Evolutionary conservation across 306 rosid species (phyloP).

Genomic region (Astragalus glycyphyllos): DNA sequence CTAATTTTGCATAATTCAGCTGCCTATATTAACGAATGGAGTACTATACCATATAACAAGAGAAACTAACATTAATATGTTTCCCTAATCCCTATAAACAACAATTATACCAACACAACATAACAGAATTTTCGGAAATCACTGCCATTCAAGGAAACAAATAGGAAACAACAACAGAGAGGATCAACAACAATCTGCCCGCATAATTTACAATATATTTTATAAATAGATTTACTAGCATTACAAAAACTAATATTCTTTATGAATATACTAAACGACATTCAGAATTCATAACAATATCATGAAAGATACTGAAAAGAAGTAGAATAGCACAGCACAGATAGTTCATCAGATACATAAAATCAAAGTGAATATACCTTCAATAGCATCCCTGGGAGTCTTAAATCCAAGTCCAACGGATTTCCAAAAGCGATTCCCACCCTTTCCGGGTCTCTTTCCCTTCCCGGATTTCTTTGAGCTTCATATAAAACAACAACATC

Average conservation of each 20-base stretch:
- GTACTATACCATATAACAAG: neutral
- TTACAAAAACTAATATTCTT: neutral
- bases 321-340: neutral
- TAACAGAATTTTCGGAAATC: neutral
- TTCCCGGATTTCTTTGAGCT: constrained; percentile 80
- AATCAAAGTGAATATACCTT: neutral
- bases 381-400: constrained; percentile 79
- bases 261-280: neutral
- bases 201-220: neutral
- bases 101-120: neutral
- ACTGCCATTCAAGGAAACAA: neutral
- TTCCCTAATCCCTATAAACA: neutral
- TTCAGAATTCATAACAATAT: neutral
- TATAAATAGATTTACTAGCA: neutral
- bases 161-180: no score
- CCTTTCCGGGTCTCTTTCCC: constrained; percentile 88
- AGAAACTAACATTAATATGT: neutral
- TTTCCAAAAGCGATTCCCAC: constrained; percentile 83
- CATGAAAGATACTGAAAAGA: neutral
- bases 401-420: constrained; percentile 82
- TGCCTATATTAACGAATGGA: neutral
- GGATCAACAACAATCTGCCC: neutral
- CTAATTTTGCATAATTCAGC: neutral
- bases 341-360: neutral
- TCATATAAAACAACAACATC: constrained; percentile 29